Evolutionary conservation across 2,329 filamentous ascomycete species (phyloP), one percentile per base, ranked within the genome.

Genomic region (Fusarium sp.): DNA sequence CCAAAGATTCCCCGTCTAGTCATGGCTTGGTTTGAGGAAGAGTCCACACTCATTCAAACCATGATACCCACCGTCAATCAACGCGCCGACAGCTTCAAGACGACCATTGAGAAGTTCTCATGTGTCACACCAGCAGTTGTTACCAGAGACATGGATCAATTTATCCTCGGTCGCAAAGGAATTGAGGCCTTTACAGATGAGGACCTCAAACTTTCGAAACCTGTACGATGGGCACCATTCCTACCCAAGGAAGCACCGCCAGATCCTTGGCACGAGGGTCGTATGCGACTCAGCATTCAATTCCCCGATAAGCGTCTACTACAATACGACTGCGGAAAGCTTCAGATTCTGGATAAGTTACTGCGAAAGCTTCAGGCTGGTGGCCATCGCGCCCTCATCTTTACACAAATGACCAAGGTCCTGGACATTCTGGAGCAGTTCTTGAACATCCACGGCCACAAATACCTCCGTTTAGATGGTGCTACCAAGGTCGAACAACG

Each of bases 391-490:
- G 96, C 94, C 13, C 86, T 99, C 54, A 99, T 99, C 79, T 99
- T 99, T 81, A 98, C 97, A 1, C 96, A 99, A 78, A 99, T 99
- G 96, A 98, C 96, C 49, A 97, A 97, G 80, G 96, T 98, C 48
- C 87, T 99, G 20, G 95, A 99, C 80, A 97, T 99, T 60, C 87
- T 99, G 5, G 96, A 99, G 80, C 94, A 96, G 74, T 99, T 99
- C 78, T 89, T 99, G 74, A 98, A 98, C 78, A 98, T 99, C 54
- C 95, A 99, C 76, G 95, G 95, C 1, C 93, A 98, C 83, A 96
- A 97, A 60, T 99, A 99, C 78, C 88, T 99, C 20, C 94, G 96
- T 23, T 88, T 99, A 7, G 96, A 99, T 78, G 96, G 96, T n/a
- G 92, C 94, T 9, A 98, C 96, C 26, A 97, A 97, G 78, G 92